Base-by-base conservation (phyloP, 768 basidiomycete species). In the Podaxis sp. region DNA sequence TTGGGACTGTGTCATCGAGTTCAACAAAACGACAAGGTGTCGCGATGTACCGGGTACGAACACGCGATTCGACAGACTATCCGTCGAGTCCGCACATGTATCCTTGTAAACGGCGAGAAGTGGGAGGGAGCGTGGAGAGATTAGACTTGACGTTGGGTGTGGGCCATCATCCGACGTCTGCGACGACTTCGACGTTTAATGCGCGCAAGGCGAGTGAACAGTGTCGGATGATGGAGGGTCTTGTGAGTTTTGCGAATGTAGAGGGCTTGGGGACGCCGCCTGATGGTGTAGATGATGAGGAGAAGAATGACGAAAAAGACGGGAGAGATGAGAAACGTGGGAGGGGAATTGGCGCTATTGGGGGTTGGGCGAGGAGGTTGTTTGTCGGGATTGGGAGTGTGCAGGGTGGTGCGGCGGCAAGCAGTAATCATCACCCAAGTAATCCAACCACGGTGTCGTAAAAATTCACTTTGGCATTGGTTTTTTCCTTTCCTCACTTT, bases 211-310 rank as follows among this genome's bases (percentile, higher is more conserved):
- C 71, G 36, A 67, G 66, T 49, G 68, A 65, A 52, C 64, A 56
- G 54, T 69, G 68, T 58, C 62, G 68, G 46, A 59, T 57, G 62
- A 70, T 72, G 56, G 67, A 72, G 20, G 71, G 71, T 11, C 70
- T 69, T 64, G 68, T 72, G 17, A 65, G 64, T 46, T 72, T 72
- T 64, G 55, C 68, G 41, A 65, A 48, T 46, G 64, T 72, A 15
- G 71, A 72, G 52, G 71, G 71, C 22, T 40, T 72, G 57, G 71
- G 71, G 20, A 66, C 40, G 4, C 71, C 71, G 0, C 69, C 69
- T 3, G 68, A 69, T 24, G 62, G 64, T 48, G 66, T 56, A 17
- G 65, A 65, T 13, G 65, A 66, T 7, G 64, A 66, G 4, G 55
- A 58, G 22, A 64, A 66, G 33, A 66, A 65, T 28, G 65, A 64